phyloP scores from a whole-genome alignment of 83 land plant genomes.

The Diphasiastrum complanatum region DNA sequence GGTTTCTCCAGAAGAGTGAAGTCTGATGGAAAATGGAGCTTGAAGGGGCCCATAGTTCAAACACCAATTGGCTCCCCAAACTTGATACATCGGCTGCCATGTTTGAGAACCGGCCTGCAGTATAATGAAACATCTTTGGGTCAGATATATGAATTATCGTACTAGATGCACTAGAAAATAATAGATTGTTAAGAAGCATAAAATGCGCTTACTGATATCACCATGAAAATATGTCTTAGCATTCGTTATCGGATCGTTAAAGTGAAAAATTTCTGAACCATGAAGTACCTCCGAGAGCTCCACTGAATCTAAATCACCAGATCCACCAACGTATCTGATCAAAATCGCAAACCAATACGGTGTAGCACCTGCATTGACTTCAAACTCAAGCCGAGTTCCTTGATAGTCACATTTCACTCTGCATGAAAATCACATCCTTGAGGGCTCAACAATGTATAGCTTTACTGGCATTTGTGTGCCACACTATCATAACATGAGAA shows the following conservation, averaged over 20 bases:
- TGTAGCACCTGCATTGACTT: slow-evolving; percentile 44
- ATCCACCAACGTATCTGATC: slow-evolving; percentile 37
- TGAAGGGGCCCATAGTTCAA: slow-evolving; percentile 19
- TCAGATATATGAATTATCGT: not conserved
- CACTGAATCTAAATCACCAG: slow-evolving; percentile 33
- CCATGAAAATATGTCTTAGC: too few relatives aligned
- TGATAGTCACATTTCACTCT: slow-evolving; percentile 40
- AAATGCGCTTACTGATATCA: too few relatives aligned
- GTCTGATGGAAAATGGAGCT: slow-evolving; percentile 36
- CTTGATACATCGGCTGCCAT: slow-evolving; percentile 39
- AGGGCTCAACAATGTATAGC: too few relatives aligned
- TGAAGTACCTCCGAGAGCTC: slow-evolving; percentile 22
- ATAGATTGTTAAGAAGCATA: not conserved
- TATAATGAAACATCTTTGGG: too few relatives aligned
- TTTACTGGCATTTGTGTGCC: not conserved
- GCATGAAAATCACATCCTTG: not conserved
- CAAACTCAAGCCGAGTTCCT: slow-evolving; percentile 27
- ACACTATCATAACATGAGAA: not conserved
- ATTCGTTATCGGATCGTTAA: too few relatives aligned
- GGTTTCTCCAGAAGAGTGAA: slow-evolving; percentile 23
- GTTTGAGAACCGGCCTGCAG: slow-evolving; percentile 11
- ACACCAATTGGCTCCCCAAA: slow-evolving; percentile 44
- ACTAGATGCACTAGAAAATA: not conserved
- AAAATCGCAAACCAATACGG: slow-evolving; percentile 40
- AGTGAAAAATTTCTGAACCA: too few relatives aligned